Evolutionary conservation across 139 green algal species (phyloP).

Genomic region (Cymbomonas tetramitiformis): DNA sequence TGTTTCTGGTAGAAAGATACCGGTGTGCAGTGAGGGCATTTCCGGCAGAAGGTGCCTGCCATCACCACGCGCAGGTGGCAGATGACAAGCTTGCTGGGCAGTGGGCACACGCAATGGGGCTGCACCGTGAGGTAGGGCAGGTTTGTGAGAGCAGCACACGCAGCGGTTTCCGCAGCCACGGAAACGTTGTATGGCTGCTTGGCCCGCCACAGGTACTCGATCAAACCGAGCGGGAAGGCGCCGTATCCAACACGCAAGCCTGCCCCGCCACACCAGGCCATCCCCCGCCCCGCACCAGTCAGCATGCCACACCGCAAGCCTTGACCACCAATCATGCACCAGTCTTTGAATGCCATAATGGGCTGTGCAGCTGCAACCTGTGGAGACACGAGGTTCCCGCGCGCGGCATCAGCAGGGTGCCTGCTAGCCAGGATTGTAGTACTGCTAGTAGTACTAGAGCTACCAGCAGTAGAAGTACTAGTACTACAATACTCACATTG

Average conservation of each 20-base stretch:
- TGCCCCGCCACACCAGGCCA: too few relatives aligned
- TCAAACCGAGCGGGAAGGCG: slow-evolving; percentile 35
- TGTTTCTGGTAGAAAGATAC: background rate
- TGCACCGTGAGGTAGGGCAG: slow-evolving; percentile 52
- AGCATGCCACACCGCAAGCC: too few relatives aligned
- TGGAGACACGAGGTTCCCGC: too few relatives aligned
- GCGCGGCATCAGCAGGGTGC: too few relatives aligned
- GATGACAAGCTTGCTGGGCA: background rate
- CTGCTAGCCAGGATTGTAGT: too few relatives aligned
- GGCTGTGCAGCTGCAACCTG: too few relatives aligned
- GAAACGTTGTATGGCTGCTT: slow-evolving; percentile 99
- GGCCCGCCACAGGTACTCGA: slow-evolving; percentile 83
- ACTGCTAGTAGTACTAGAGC: too few relatives aligned
- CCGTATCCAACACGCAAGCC: slow-evolving; percentile 48
- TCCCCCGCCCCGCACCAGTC: too few relatives aligned
- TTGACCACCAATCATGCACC: too few relatives aligned
- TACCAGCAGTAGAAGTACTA: too few relatives aligned
- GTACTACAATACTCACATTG: too few relatives aligned
- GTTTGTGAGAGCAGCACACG: slow-evolving; percentile 60
- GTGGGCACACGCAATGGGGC: background rate
- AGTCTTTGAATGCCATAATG: too few relatives aligned
- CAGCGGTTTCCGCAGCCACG: slow-evolving; percentile 71
- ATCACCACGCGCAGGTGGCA: slow-evolving; percentile 3
- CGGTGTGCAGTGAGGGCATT: background rate
- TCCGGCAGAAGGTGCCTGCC: background rate